These are phyloP conservation scores for Colletotrichum tanaceti DNA, from an alignment of 2,329 filamentous ascomycete species.

Conservation along the genomic window DNA sequence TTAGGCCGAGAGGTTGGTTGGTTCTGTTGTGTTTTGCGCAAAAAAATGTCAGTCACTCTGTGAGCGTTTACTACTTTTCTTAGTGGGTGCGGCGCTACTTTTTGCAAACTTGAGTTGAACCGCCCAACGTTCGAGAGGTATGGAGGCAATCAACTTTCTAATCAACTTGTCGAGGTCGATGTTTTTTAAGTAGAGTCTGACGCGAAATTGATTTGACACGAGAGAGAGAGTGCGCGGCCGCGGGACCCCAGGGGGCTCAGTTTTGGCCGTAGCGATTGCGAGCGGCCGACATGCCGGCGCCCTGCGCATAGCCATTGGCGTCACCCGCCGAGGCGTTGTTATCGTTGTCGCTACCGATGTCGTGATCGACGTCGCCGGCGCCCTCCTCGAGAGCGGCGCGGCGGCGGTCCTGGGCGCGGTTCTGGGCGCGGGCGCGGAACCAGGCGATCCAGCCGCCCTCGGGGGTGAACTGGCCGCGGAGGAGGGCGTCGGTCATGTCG, in stretches of 20 bases:
- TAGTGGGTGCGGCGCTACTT: too few species aligned
- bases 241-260: background rate
- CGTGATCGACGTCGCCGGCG: background rate
- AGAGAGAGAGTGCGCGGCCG: too few species aligned
- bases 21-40: background rate
- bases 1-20: background rate
- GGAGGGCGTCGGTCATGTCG: conserved; percentile 6
- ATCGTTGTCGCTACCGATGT: background rate
- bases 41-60: too few species aligned
- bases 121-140: background rate
- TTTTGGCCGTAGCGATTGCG: conserved; percentile 8
- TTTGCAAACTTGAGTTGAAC: too few species aligned
- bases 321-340: background rate
- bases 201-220: background rate
- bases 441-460: background rate
- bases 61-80: too few species aligned
- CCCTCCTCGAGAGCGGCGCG: background rate
- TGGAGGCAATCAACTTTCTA: background rate
- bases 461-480: conserved; percentile 9
- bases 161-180: background rate
- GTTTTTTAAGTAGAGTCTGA: background rate
- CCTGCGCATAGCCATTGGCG: background rate
- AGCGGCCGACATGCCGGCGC: background rate
- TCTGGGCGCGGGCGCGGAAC: background rate
- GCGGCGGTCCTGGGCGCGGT: background rate